phyloP scores from a whole-genome alignment of 129 eudicot genomes.

The carrot (Daucus carota) region DNA sequence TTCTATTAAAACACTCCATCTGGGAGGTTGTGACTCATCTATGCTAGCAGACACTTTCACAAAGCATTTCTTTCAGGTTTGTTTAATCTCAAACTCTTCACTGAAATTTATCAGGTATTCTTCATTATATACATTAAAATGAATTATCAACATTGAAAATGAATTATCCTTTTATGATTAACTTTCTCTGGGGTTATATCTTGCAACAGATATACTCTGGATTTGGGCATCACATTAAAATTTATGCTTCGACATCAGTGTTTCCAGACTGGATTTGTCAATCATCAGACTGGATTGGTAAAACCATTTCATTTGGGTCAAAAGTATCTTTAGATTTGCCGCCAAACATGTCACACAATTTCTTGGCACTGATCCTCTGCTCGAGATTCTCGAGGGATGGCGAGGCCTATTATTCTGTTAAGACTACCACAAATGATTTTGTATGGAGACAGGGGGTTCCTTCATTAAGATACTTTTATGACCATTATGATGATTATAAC shows the following conservation, averaged over 20 bases:
- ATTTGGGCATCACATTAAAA: background rate
- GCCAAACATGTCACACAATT: background rate
- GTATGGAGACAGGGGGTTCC: background rate
- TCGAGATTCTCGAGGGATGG: background rate
- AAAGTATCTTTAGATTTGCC: background rate
- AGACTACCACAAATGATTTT: background rate
- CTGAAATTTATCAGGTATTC: too few species aligned
- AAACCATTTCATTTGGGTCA: background rate
- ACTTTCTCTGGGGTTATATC: background rate
- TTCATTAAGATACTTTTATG: too few species aligned
- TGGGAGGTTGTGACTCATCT: background rate
- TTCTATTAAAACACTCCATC: background rate
- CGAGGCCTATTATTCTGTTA: background rate
- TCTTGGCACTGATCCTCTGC: background rate
- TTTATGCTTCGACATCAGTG: background rate
- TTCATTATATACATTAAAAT: too few species aligned
- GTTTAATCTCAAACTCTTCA: background rate
- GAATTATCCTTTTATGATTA: too few species aligned
- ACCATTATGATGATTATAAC: too few species aligned
- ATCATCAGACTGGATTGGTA: background rate
- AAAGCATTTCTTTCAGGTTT: background rate
- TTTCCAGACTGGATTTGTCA: background rate
- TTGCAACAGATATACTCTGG: background rate
- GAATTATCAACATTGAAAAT: too few species aligned
- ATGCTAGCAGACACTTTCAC: background rate